Conservation (phyloP, 2,329 filamentous ascomycete genomes). For the Sclerotinia subarctica region DNA sequence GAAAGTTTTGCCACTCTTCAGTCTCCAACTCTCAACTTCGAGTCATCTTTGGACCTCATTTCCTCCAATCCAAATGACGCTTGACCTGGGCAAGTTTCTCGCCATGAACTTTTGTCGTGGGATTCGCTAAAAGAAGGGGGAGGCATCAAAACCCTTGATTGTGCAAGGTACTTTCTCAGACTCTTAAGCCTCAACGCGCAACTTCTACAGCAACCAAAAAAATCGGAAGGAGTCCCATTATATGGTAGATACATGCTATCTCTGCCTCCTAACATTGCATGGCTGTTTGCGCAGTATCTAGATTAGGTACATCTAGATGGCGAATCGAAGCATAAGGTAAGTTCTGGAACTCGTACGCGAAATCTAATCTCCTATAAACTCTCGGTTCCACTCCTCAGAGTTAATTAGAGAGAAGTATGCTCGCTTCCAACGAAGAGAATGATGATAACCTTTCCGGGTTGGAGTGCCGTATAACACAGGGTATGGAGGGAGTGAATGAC, state of each 20-base stretch:
- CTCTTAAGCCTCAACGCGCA: no score
- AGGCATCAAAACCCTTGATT: no score
- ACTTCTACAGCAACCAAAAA: background rate
- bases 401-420: background rate
- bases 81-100: background rate
- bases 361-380: background rate
- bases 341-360: background rate
- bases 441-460: background rate
- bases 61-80: background rate
- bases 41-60: background rate
- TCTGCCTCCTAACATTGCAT: background rate
- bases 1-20: background rate
- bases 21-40: background rate
- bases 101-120: background rate
- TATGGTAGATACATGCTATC: background rate
- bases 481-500: background rate
- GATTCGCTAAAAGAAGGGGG: background rate
- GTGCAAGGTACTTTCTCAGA: background rate
- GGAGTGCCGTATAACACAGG: rapidly evolving
- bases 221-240: background rate
- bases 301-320: no score
- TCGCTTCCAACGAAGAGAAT: background rate
- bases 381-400: background rate
- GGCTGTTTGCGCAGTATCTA: background rate
- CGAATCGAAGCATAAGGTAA: background rate